Evolutionary conservation across 108 stramenopile genomes (phyloP), one percentile per base, ranked within the genome.

Genomic region (Phaeodactylum tricornutum): DNA sequence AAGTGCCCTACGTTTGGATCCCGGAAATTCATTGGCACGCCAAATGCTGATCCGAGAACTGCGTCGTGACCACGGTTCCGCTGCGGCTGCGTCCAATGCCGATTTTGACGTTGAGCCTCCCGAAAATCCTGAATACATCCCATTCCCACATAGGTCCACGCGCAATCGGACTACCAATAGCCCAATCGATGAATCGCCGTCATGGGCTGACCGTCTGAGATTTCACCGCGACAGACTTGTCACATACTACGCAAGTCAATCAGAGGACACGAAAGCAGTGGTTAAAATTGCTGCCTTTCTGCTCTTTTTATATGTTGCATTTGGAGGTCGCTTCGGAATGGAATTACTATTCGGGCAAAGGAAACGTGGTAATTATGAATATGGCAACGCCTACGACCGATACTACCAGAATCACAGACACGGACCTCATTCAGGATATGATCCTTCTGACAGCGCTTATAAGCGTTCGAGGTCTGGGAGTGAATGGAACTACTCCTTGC

Each of bases 241-340:
- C 14, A 21, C 49, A 8, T 82, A 78, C 78, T 82, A 82, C 32
- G 35, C 64, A 21, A 47, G 50, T 16, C 75, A 66, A 49, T 70
- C 76, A 7, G 78, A 79, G 6, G 75, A 81, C 41, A 46, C 51
- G 41, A 52, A 68, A 43, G 68, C 76, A 22, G 25, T 84, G 8
- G 32, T 84, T 44, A 75, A 80, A 53, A 61, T 89, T 7, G 47
- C 55, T 5, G 9, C 61, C 3, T 51, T 48, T 9, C 50, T 88
- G 32, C 12, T 82, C 14, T 27, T 67, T n/a, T 33, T 88, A 3
- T 88, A 88, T 47, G 53, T 88, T 14, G 71, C 74, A 21, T 76
- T 88, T 56, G 87, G 87, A 24, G 87, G 87, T 21, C 49, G 80
- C 47, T 88, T 88, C 51, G 87, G 87, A 4, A 53, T 84, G 21